Conservation (phyloP, 306 rosid genomes). For the Rosa persica region DNA sequence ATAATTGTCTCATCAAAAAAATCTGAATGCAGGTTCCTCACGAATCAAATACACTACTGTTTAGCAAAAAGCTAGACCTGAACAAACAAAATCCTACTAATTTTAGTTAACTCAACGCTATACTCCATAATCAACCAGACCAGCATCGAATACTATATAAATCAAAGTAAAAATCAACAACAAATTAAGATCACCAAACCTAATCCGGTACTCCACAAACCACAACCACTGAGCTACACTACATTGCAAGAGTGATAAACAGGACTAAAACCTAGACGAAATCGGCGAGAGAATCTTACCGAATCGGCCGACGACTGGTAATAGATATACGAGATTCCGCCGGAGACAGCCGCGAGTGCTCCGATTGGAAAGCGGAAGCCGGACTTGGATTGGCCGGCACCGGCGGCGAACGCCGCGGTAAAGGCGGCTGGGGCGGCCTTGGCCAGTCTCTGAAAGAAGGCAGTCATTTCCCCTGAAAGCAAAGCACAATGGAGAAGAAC, state of each 20-base stretch:
- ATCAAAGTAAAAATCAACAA: background rate
- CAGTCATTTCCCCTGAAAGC: constrained; percentile 48
- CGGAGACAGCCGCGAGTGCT: constrained; percentile 77
- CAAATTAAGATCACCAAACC: background rate
- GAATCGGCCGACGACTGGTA: constrained; percentile 54
- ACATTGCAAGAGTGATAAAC: background rate
- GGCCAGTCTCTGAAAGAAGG: constrained; percentile 61
- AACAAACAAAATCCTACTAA: background rate
- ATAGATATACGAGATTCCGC: constrained; percentile 72
- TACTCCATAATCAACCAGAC: background rate
- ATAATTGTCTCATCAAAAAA: too few relatives aligned
- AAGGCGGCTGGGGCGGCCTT: constrained; percentile 57
- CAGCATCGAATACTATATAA: background rate
- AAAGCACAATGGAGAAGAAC: background rate
- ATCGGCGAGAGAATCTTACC: constrained; percentile 37
- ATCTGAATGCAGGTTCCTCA: background rate
- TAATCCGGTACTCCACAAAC: background rate
- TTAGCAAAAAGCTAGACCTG: too few relatives aligned
- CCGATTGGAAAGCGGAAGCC: constrained; percentile 59
- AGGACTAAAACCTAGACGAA: constrained; percentile 14
- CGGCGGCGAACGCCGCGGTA: constrained; percentile 23
- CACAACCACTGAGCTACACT: background rate
- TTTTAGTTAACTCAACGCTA: background rate
- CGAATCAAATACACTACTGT: background rate
- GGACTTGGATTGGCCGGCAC: constrained; percentile 45